Percentiles rank a stretch among this genome's conserved stretches.
Evolutionary conservation across 768 basidiomycete genomes (phyloP).

Genomic region (Termitomyces sp.): DNA sequence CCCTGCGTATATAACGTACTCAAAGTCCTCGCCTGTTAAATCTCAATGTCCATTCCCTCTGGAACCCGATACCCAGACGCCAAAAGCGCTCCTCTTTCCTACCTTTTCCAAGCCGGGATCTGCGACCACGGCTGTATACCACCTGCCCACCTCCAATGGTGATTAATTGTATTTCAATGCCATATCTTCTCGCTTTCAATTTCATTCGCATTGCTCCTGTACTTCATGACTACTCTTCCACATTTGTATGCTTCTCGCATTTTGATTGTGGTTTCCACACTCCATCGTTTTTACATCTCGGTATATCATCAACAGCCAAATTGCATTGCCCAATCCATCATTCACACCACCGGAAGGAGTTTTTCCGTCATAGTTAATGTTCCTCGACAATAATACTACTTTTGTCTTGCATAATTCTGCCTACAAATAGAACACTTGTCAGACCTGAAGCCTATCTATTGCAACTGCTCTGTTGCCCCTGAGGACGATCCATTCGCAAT

Average conservation of each 20-base stretch:
- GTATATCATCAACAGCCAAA: background rate
- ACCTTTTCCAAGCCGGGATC: background rate
- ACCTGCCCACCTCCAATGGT: background rate
- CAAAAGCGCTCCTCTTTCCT: background rate
- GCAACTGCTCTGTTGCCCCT: too few species aligned
- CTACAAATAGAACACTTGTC: background rate
- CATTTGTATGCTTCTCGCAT: too few species aligned
- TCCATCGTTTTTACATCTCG: background rate
- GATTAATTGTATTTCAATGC: background rate
- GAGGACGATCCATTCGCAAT: too few species aligned
- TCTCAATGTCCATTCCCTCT: too few species aligned
- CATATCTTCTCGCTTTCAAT: background rate
- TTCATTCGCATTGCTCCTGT: background rate
- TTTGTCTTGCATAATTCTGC: background rate
- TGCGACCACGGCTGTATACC: background rate
- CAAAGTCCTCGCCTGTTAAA: background rate
- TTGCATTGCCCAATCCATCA: background rate
- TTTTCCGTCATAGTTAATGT: background rate
- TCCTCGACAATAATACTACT: background rate
- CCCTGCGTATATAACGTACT: conserved; percentile 11
- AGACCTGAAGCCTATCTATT: background rate
- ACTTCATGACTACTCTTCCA: background rate
- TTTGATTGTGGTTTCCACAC: background rate
- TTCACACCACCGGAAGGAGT: background rate
- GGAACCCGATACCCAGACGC: background rate